Conservation (phyloP, 805 yeast species). For the Phaffomyces opuntiae region DNA sequence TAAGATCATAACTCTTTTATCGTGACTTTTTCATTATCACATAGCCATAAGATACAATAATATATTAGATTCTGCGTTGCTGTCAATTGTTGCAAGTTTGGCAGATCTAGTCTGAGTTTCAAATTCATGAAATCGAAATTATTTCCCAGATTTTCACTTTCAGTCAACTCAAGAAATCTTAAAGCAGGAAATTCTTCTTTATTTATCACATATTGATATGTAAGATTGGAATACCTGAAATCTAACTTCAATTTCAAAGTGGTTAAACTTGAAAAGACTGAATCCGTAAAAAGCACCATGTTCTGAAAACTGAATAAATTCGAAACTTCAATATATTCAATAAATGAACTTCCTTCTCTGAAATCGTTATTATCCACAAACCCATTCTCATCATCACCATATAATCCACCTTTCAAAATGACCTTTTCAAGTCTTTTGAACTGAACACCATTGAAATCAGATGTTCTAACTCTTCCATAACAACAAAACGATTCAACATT, state of each 20-base stretch:
- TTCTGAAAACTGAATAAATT: conserved; percentile 1
- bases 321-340: background rate
- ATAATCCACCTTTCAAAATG: background rate
- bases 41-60: background rate
- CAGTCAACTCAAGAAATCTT: background rate
- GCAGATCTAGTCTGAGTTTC: background rate
- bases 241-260: background rate
- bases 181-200: background rate
- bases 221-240: background rate
- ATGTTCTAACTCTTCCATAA: background rate
- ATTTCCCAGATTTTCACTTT: background rate
- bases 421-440: background rate
- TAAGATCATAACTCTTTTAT: background rate
- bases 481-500: background rate
- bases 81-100: background rate
- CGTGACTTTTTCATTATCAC: background rate
- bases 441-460: background rate
- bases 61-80: background rate
- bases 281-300: background rate
- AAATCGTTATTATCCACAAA: background rate
- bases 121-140: background rate
- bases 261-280: background rate
- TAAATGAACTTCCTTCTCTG: no score
- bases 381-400: background rate
- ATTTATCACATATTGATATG: background rate